phyloP scores from a whole-genome alignment of 345 rosid genomes.

The Camelina hispida region DNA sequence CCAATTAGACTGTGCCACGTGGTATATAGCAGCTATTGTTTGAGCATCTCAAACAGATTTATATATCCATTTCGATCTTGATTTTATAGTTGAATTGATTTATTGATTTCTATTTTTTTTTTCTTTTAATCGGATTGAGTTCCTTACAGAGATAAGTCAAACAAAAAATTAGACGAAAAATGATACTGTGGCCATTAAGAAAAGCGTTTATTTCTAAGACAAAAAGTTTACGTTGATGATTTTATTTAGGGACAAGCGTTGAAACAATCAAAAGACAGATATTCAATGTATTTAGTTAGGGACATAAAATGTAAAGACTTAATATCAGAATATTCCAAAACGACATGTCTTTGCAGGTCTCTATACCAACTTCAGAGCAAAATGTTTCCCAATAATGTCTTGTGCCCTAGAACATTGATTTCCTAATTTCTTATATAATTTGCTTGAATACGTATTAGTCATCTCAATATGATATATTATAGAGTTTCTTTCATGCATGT shows the following conservation, averaged over 20 bases:
- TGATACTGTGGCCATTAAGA: slow-evolving; percentile 13
- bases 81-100: neutral
- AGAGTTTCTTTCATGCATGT: neutral
- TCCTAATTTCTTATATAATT: slow-evolving; percentile 5
- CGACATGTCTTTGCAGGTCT: slow-evolving; percentile 13
- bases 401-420: slow-evolving; percentile 5
- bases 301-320: neutral
- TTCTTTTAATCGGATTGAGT: neutral
- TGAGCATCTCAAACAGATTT: slow-evolving; percentile 16
- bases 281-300: neutral
- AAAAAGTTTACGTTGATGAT: neutral
- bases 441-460: neutral
- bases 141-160: slow-evolving; percentile 5
- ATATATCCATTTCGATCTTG: slow-evolving; percentile 17
- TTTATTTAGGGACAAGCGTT: neutral
- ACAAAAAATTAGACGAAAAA: neutral
- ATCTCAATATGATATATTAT: neutral
- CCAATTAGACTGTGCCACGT: slow-evolving; percentile 26
- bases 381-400: neutral
- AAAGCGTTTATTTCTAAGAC: neutral
- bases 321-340: slow-evolving; percentile 12
- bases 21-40: neutral
- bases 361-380: slow-evolving; percentile 7
- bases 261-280: neutral
- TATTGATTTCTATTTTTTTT: neutral